Conservation (phyloP, 176 grass and related monocot genomes). For the Phoenix roebelenii region DNA sequence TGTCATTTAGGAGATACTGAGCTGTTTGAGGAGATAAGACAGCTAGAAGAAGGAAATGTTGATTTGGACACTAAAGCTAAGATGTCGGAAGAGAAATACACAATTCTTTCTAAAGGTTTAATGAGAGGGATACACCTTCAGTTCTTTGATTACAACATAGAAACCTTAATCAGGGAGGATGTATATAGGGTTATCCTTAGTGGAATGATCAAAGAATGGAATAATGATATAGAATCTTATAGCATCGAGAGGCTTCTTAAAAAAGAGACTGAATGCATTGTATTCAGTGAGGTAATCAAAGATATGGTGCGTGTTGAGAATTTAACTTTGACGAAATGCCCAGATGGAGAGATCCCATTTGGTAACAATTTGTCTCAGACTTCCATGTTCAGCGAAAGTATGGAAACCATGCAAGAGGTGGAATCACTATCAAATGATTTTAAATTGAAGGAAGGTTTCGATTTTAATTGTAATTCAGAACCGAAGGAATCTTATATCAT, state of each 20-base stretch:
- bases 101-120: slow-evolving; percentile 12
- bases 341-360: too few species aligned
- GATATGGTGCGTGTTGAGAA: neutral
- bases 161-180: slow-evolving; percentile 13
- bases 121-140: neutral
- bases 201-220: slow-evolving; percentile 12
- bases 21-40: slow-evolving; percentile 9
- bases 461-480: too few species aligned
- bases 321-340: too few species aligned
- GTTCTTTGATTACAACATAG: slow-evolving; percentile 11
- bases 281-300: slow-evolving; percentile 23
- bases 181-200: neutral
- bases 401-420: too few species aligned
- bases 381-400: too few species aligned
- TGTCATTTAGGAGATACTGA: neutral
- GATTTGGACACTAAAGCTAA: slow-evolving; percentile 21
- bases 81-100: slow-evolving; percentile 20
- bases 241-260: slow-evolving; percentile 12
- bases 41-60: slow-evolving; percentile 19
- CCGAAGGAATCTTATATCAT: slow-evolving; percentile 1
- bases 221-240: slow-evolving; percentile 8
- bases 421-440: too few species aligned
- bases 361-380: too few species aligned
- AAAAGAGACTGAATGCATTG: slow-evolving; percentile 15
- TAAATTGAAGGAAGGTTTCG: too few species aligned